Evolutionary conservation across 352 stramenopile genomes (phyloP), one percentile per base, ranked within the genome.

Genomic region (Pythium diclinum): DNA sequence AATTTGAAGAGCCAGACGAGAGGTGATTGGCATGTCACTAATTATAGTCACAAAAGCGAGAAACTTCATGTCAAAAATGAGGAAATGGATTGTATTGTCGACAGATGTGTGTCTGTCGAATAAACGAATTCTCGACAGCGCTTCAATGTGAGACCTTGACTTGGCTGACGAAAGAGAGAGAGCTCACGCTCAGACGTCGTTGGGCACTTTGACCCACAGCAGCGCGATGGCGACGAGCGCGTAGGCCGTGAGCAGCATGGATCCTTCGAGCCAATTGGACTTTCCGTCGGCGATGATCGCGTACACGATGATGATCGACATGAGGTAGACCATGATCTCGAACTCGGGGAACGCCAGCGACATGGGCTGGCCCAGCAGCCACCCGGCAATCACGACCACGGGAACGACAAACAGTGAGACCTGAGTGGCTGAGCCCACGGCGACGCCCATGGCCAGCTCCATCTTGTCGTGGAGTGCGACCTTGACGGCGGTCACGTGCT

Each of bases 381-480:
- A 99, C 60, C 97, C 97, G 17, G 96, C 84, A 30, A 99, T 66
- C 33, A 99, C 94, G 19, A 97, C 91, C 2, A 98, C 78, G 5
- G 97, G 97, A 34, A 99, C 88, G 23, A 99, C 96, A 73, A 99
- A 99, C 42, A 99, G 85, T 48, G 95, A 97, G 25, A 99, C 96
- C 66, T 99, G 97, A 13, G 96, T 98, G 21, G 91, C 95, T 0
- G 91, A 98, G 25, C 97, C 97, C n/a, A 99, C 84, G n/a, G 97
- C 96, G 30, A 99, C 95, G 56, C 96, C 97, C 82, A 99, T 97
- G 6, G 96, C 91, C 11, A 99, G 83, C 85, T 99, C 96, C 96
- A 99, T 99, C 78, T 99, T 99, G 75, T 98, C 88, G 75, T 99
- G 98, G 62, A 98, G 89, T 21, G 96, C 97, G 6, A 99, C 96